Evolutionary conservation across 2,329 filamentous ascomycete species (phyloP).

Genomic region (Penicillium rolfsii): DNA sequence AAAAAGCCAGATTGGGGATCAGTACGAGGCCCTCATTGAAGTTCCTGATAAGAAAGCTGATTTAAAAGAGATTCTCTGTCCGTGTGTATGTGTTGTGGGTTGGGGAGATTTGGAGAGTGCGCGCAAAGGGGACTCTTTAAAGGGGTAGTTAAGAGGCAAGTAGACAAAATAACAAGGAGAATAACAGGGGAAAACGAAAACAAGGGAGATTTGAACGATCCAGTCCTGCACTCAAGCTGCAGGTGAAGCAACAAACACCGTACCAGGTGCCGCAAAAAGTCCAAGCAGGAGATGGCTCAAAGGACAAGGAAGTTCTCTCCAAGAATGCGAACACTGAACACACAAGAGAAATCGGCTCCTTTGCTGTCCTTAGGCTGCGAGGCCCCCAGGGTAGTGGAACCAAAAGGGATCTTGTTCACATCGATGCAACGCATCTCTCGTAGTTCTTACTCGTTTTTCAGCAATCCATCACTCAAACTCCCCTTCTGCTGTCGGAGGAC

Average conservation of each 20-base stretch:
- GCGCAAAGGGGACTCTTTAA: slow-evolving; percentile 33
- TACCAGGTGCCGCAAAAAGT: slow-evolving; percentile 4
- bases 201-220: slow-evolving; percentile 13
- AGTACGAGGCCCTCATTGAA: slow-evolving; percentile 30
- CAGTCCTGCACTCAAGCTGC: slow-evolving; percentile 12
- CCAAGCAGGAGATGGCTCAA: slow-evolving; percentile 12
- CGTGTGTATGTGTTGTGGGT: slow-evolving; percentile 30
- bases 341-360: slow-evolving; percentile 1
- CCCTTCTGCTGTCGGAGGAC: slow-evolving; percentile 11
- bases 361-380: slow-evolving; percentile 16
- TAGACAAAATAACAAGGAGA: slow-evolving; percentile 36
- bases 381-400: slow-evolving; percentile 16
- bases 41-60: slow-evolving; percentile 33
- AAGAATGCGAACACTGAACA: slow-evolving; percentile 8
- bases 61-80: slow-evolving; percentile 31
- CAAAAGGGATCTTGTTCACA: slow-evolving; percentile 5
- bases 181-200: slow-evolving; percentile 28
- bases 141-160: slow-evolving; percentile 33
- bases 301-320: slow-evolving; percentile 4
- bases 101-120: slow-evolving; percentile 31
- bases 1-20: slow-evolving; percentile 28
- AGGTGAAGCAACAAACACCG: slow-evolving; percentile 6
- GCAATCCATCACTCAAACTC: slow-evolving; percentile 10
- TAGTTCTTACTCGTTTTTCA: slow-evolving; percentile 4
- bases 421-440: slow-evolving; percentile 13